Evolutionary conservation across 306 rosid species (phyloP), one percentile per base, ranked within the genome.

Genomic region (Ammopiptanthus mongolicus): DNA sequence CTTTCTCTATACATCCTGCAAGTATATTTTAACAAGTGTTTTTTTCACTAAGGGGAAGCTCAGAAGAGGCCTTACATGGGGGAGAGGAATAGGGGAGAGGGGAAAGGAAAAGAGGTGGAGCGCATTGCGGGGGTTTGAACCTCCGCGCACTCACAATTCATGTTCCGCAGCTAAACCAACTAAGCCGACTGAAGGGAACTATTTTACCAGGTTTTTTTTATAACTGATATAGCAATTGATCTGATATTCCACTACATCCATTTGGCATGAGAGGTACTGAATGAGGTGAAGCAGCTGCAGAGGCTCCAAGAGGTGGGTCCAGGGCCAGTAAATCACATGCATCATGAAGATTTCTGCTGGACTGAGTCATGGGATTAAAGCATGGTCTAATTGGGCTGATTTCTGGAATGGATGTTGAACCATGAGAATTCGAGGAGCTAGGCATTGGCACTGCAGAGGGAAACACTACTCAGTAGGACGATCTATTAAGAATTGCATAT

Each of bases 301-400:
- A 61, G 78, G 71, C 71, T 74, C 22, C 41, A 60, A 60, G 25
- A 36, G 52, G 61, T 18, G 70, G 52, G 50, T 21, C 59, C n/a
- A 3, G 71, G 37, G 78, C 48, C 6, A 18, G 37, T 13, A 50
- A 19, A 62, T 15, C 13, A 18, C n/a, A 22, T 52, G 53, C 63
- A 22, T 63, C 25, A 17, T 50, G 62, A 8, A 62, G 37, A 21
- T 60, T 60, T 48, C 6, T 4, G 5, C 7, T 12, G 50, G 14
- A 44, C 25, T n/a, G 69, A 14, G 3, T 17, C 69, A 29, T 6
- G 33, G 69, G 19, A 36, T 18, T 29, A 11, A 13, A 11, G 29
- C 6, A 6, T 29, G 44, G n/a, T 25, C 46, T 23, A 59, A 12
- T 10, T 29, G 56, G 34, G 57, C 48, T 46, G 60, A 63, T 46